Conservation (phyloP, 805 yeast species). For the Candida vaughaniae region DNA sequence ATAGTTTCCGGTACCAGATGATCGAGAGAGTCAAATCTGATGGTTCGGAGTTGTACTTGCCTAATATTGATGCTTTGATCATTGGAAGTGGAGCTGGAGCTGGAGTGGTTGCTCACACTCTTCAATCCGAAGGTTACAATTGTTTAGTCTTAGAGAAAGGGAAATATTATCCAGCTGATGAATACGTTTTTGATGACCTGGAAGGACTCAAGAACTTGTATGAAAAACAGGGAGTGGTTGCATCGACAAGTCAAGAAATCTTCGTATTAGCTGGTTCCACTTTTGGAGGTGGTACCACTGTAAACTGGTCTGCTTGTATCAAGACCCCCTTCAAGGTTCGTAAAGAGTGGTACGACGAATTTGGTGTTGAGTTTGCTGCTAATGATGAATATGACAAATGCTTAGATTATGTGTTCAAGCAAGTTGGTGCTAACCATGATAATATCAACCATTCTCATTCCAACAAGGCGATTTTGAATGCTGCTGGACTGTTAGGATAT, state of each 20-base stretch:
- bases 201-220: slow-evolving; percentile 36
- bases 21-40: slow-evolving; percentile 28
- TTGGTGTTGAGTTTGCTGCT: slow-evolving; percentile 48
- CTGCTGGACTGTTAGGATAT: slow-evolving; percentile 47
- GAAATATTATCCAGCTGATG: slow-evolving; percentile 33
- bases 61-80: slow-evolving; percentile 44
- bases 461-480: slow-evolving; percentile 44
- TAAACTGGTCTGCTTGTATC: slow-evolving; percentile 57
- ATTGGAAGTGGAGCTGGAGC: slow-evolving; percentile 57
- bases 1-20: slow-evolving; percentile 28
- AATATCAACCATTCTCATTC: slow-evolving; percentile 43
- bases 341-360: slow-evolving; percentile 48
- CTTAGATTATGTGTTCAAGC: slow-evolving; percentile 43
- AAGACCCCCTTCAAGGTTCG: slow-evolving; percentile 51
- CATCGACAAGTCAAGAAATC: slow-evolving; percentile 33
- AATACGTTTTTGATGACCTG: slow-evolving; percentile 35
- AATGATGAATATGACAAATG: slow-evolving; percentile 42
- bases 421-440: slow-evolving; percentile 48
- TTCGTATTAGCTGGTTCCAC: slow-evolving; percentile 50
- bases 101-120: slow-evolving; percentile 50
- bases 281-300: slow-evolving; percentile 58
- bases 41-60: slow-evolving; percentile 30
- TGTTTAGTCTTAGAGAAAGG: slow-evolving; percentile 54
- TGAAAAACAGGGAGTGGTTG: slow-evolving; percentile 39
- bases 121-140: slow-evolving; percentile 41